Evolutionary conservation across 352 stramenopile genomes (phyloP), one percentile per base, ranked within the genome.

Genomic region (Globisporangium apiculatum): DNA sequence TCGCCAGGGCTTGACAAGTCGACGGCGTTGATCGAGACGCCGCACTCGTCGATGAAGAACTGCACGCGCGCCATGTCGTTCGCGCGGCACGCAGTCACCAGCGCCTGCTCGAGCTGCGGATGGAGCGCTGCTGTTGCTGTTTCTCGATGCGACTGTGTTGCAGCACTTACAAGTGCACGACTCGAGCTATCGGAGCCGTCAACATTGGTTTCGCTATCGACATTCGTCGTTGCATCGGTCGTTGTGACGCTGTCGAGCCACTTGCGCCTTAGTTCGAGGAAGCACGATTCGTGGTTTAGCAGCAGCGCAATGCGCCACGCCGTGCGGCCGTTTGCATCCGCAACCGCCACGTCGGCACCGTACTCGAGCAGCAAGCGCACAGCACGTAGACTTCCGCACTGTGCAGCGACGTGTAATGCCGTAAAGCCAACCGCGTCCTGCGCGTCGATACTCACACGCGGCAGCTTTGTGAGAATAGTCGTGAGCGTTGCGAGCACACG

Each of bases 181-280:
- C 51, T 66, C 42, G 45, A 57, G 15, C 18, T 14, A 43, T 49
- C 17, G 43, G 11, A 7, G 43, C 2, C 14, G 9, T 43, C 43
- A 1, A 46, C 36, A 48, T 55, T 7, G 40, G 4, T 43, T 17
- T 51, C 31, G 31, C 31, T 55, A 51, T 59, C 2, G 14, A 31
- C 24, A 31, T 31, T 31, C 24, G 24, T 31, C 24, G 24, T 31
- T 31, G 24, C 38, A 48, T n/a, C 38, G n/a, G 12, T 17, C 18
- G 45, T 41, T 1, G 58, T 37, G 5, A 55, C 51, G 7, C 60
- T 61, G 48, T 56, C 69, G 43, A 87, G 55, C 76, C 79, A 87
- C 37, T 87, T 83, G 42, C 65, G 74, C 8, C 72, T 72, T 40
- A 90, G 82, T 46, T 87, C 80, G n/a, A 84, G 62, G 24, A 85